Evolutionary conservation across 192 early-diverging fungal species (phyloP), one percentile per base, ranked within the genome.

Genomic region (Coemansia sp.): DNA sequence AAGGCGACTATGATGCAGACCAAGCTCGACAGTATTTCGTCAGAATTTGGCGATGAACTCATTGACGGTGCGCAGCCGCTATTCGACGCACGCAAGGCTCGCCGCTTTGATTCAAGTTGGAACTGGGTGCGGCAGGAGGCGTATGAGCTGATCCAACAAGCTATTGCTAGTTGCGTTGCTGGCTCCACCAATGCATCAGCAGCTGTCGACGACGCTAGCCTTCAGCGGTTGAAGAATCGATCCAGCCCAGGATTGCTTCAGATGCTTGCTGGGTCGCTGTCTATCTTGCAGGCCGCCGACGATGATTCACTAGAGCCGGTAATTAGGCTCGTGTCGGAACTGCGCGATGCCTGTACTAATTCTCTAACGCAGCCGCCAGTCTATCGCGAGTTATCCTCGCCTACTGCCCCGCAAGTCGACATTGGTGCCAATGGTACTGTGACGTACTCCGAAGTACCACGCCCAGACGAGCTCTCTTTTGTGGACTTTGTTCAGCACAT

Each of bases 61-160:
- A 88, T 90, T 47, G 87, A 91, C 51, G 96, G 96, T 46, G 93
- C 95, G 78, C 84, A 87, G 51, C 92, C 93, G 12, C 44, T 85
- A 2, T 97, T 97, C 79, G 90, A 87, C 46, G 79, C 82, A 13
- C 86, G 90, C 68, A 97, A 95, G 86, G 93, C 91, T 43, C 90
- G 95, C 57, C 85, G 70, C 16, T 97, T 93, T 74, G 94, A 97
- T 67, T 97, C 95, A 31, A 90, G 90, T 88, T 97, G 96, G 96
- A 95, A 97, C 86, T 97, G 96, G 94, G 86, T 92, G 64, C 76
- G 54, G 67, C 88, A 93, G 59, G 77, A 55, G 36, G 72, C 33
- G 66, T 86, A 61, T 76, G 71, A 46, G 22, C 59, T 61, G 42
- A 93, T 92, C 71, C 95, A 94, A 71, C 91, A 92, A 73, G 88